Evolutionary conservation across 768 basidiomycete genomes (phyloP).

Genomic region (Daedaleopsis sinensis): DNA sequence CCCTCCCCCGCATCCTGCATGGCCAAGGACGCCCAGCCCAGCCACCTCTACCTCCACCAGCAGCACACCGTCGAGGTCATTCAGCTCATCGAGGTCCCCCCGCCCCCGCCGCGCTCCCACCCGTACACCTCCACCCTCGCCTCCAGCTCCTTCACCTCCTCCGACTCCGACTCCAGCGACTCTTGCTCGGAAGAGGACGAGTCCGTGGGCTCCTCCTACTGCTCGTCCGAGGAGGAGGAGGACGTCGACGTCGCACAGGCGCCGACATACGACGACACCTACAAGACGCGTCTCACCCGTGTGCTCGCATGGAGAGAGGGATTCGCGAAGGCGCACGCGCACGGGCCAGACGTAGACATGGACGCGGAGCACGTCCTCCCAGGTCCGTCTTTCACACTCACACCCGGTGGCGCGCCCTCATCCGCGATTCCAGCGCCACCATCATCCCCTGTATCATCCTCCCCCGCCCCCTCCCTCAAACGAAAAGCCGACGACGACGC

Average conservation of each 20-base stretch:
- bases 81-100: constrained; percentile 69
- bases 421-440: constrained; percentile 9
- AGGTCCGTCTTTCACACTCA: constrained; percentile 38
- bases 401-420: constrained; percentile 3
- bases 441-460: constrained; percentile 19
- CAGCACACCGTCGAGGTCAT: constrained; percentile 66
- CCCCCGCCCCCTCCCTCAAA: constrained; percentile 44
- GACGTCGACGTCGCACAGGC: constrained; percentile 20
- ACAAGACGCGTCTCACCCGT: constrained; percentile 58
- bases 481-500: constrained; percentile 49
- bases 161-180: constrained; percentile 41
- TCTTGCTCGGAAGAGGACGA: constrained; percentile 43
- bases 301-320: constrained; percentile 74
- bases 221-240: constrained; percentile 68
- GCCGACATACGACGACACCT: constrained; percentile 50
- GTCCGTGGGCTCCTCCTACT: constrained; percentile 63
- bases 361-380: constrained; percentile 40
- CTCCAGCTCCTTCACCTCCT: constrained; percentile 43
- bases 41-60: constrained; percentile 42
- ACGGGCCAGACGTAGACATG: constrained; percentile 17
- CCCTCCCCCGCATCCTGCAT: constrained; percentile 11
- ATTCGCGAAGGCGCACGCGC: constrained; percentile 42
- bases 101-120: constrained; percentile 51
- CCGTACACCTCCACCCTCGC: constrained; percentile 40
- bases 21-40: constrained; percentile 36